These are phyloP conservation scores for Tetrahymena borealis DNA, from an alignment of 73 alveolate genomes.

Conservation along the genomic window DNA sequence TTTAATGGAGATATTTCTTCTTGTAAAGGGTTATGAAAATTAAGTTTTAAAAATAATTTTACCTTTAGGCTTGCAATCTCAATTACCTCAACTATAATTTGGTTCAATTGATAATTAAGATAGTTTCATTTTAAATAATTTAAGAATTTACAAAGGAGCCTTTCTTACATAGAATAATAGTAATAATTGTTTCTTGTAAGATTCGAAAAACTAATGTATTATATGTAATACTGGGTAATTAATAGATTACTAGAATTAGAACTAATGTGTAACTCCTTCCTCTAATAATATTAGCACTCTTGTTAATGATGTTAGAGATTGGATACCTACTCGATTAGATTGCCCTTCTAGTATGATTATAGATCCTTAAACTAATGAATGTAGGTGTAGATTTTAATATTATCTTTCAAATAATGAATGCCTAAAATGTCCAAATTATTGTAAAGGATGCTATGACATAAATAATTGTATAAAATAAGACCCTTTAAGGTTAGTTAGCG, in stretches of 20 bases:
- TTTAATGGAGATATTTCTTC: neutral
- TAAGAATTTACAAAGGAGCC: neutral
- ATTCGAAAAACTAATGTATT: neutral
- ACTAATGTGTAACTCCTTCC: neutral
- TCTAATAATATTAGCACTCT: neutral
- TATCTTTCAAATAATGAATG: neutral
- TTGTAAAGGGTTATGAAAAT: neutral
- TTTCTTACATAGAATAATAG: neutral
- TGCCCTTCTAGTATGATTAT: neutral
- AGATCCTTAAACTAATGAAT: neutral
- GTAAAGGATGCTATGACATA: neutral
- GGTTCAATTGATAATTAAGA: too few species aligned
- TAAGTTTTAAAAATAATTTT: neutral
- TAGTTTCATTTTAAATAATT: neutral
- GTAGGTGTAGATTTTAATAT: neutral
- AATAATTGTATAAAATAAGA: neutral
- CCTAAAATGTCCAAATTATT: neutral
- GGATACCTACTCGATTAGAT: neutral
- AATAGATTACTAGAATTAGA: neutral
- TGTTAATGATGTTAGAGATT: neutral
- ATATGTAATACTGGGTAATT: neutral
- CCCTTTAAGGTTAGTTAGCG: neutral
- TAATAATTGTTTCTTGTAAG: neutral
- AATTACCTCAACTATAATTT: too few species aligned
- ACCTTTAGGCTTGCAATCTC: too few species aligned